Evolutionary conservation across 768 basidiomycete species (phyloP).

Genomic region (Sutorius australiensis): DNA sequence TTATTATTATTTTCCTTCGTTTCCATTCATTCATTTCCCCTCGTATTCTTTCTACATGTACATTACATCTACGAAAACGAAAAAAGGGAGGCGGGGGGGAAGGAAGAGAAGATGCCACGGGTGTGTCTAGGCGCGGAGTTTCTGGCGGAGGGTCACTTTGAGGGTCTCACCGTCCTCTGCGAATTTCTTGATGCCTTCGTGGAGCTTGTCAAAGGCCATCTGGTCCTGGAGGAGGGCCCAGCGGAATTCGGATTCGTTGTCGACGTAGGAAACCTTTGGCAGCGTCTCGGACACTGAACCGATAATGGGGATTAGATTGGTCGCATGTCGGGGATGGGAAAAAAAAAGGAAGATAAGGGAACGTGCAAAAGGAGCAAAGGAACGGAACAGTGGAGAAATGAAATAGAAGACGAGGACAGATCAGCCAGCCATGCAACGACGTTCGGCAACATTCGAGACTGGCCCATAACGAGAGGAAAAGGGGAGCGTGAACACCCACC

Average conservation of each 20-base stretch:
- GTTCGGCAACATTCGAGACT: not conserved
- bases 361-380: not conserved
- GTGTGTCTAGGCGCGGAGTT: slow-evolving; percentile 36
- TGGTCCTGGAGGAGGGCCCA: slow-evolving; percentile 88
- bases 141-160: slow-evolving; percentile 74
- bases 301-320: not conserved
- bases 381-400: not conserved
- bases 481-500: slow-evolving; percentile 43
- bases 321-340: not conserved
- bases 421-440: slow-evolving; percentile 8
- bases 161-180: slow-evolving; percentile 92
- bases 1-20: too few species aligned
- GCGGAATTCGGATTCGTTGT: slow-evolving; percentile 96
- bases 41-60: too few species aligned
- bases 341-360: not conserved
- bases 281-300: slow-evolving; percentile 35
- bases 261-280: slow-evolving; percentile 78
- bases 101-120: too few species aligned
- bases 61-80: too few species aligned
- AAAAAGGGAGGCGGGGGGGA: too few species aligned
- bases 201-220: slow-evolving; percentile 99
- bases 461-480: not conserved
- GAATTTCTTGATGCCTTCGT: slow-evolving; percentile 98
- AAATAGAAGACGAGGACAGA: not conserved
- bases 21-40: too few species aligned